Base-by-base conservation (phyloP, 805 yeast species). In the Schizosaccharomyces lindneri region DNA sequence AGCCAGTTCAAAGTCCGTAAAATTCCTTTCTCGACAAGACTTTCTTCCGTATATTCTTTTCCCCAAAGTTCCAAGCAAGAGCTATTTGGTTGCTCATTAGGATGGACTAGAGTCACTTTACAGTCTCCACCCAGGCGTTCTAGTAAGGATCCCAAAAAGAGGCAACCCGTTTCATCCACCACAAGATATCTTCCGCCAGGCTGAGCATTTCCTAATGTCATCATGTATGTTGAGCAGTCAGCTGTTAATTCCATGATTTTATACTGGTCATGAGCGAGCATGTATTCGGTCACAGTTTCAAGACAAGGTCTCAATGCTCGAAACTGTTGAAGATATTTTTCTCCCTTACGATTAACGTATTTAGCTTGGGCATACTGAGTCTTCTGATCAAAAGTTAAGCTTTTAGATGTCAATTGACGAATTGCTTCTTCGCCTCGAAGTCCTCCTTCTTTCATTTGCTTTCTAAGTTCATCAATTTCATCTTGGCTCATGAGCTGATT, bases 161-260 rank as follows among this genome's bases (percentile, higher is more conserved):
- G 76, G 5, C 97, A 96, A 41, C 95, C 89, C n/a, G 95, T 84
- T 68, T 93, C 98, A 68, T 93, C 99, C 62, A 87, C 76, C 3
- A 90, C 83, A 27, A 93, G 73, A 68, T 93, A 93, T 63, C 79
- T 81, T 0, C 98, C 97, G 11, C 95, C 95, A 0, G 95, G 88
- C 68, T 82, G 81, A 43, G 93, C 79, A 68, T 90, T 87, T 1
- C 84, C 95, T 66, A 84, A 76, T 64, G 83, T 82, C 72, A 93
- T 73, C 67, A 87, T 73, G 71, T 85, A 73, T 0, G 94, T 95
- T 46, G 93, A 70, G 0, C 89, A 75, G 72, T 93, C 98, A 63
- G 83, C 83, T 66, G 94, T 85, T 77, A 93, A 73, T 68, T 88
- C 95, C 71, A 85, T 74, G 7, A 86, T 82, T 65, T 79, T 74